phyloP scores from a whole-genome alignment of 352 stramenopile species.

The Globisporangium sylvaticum region DNA sequence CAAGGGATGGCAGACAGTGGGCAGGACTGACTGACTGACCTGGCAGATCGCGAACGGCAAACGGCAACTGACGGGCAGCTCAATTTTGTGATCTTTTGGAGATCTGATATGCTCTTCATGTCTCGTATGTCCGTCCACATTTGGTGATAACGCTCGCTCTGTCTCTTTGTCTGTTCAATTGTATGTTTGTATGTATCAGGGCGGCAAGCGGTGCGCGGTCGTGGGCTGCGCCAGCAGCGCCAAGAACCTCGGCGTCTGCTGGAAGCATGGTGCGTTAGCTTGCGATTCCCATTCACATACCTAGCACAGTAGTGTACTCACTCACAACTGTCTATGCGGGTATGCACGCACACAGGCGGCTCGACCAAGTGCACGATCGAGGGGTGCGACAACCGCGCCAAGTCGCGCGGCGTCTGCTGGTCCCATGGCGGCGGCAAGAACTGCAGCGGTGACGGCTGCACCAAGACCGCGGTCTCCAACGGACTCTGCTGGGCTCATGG shows the following conservation, averaged over 20 bases:
- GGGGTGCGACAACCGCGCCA: conserved; percentile 64
- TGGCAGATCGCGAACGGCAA: neutral
- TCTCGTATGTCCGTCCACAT: neutral
- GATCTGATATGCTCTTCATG: neutral
- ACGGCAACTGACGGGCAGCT: neutral
- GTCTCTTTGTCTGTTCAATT: conserved; percentile 7
- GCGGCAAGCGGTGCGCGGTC: conserved; percentile 64
- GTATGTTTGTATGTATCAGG: no score
- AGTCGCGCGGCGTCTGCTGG: conserved; percentile 77
- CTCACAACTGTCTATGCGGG: neutral
- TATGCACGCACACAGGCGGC: conserved; percentile 34
- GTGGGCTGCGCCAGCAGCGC: conserved; percentile 63
- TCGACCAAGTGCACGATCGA: conserved; percentile 68
- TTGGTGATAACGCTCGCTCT: conserved; percentile 3
- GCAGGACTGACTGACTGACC: neutral
- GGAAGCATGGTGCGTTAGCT: conserved; percentile 56
- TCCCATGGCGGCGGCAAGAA: conserved; percentile 73
- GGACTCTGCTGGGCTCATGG: conserved; percentile 79
- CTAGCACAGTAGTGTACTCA: no score
- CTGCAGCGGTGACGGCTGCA: conserved; percentile 54
- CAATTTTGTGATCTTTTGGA: neutral
- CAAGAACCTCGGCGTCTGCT: conserved; percentile 74
- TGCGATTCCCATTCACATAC: neutral
- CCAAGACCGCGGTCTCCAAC: conserved; percentile 75
- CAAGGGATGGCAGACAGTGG: neutral